Base-by-base conservation (phyloP, 2,329 filamentous ascomycete species). In the Colletotrichum eremochloae region DNA sequence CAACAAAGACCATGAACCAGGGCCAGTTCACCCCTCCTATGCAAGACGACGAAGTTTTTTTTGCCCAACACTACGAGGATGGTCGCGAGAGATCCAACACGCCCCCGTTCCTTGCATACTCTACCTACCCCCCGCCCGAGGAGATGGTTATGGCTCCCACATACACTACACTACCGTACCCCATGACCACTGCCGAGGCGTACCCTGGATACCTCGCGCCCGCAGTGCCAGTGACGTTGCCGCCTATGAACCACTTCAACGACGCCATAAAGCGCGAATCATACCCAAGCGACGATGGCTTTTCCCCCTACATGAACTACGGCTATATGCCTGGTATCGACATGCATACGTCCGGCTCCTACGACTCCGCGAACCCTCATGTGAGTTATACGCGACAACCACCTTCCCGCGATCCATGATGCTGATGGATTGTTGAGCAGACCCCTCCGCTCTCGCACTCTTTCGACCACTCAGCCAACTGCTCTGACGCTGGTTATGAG, bases 401-500 rank as follows among this genome's bases (percentile, higher is more conserved):
- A 77, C 80, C 81, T 80, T 79, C 80, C 77, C 80, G 81, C 81
- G 81, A 82, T 77, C 77, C 80, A 79, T 80, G 80, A 83, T 84
- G 85, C 87, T 88, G 85, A 88, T 84, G 81, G 81, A 80, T 82
- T 77, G 71, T 69, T 78, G 81, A 76, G 77, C 84, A 95, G 93
- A 94, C 93, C 81, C 93, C 93, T 83, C 91, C 93, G 79, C 89
- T 94, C 77, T 93, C 91, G 78, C 91, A 93, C 80, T 92, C 90
- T 38, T 93, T 91, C 81, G 91, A 93, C 77, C 88, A 90, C 80
- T 93, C 91, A 64, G 84, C 88, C 73, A 86, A 85, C 77, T 90
- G 89, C 80, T 91, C 89, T 42, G 89, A 91, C 76, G 84, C 86
- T 73, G 87, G 87, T 70, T 91, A 88, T 78, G 88, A 90, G 75